Evolutionary conservation across 306 rosid genomes (phyloP).

Genomic region (peach (Prunus persica)): DNA sequence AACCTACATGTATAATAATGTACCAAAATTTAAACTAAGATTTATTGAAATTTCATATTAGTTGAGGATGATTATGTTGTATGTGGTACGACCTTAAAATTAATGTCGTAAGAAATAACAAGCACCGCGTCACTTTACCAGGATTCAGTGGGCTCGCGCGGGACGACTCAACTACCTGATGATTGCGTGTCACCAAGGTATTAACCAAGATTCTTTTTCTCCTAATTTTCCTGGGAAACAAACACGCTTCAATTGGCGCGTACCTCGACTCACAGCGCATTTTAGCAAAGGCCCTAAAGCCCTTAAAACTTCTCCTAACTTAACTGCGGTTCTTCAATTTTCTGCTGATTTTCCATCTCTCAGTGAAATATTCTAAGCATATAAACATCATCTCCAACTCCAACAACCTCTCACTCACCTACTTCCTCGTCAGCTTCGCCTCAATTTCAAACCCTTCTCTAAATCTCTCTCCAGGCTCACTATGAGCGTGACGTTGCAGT

Average conservation of each 20-base stretch:
- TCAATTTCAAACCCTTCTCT: background rate
- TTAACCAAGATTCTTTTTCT: background rate
- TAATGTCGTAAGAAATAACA: background rate
- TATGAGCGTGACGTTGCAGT: slow-evolving; percentile 54
- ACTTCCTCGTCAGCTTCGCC: slow-evolving; percentile 13
- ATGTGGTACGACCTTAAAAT: background rate
- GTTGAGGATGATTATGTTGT: no score
- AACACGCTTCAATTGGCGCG: background rate
- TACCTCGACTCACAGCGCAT: background rate
- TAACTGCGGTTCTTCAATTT: background rate
- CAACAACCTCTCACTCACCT: background rate
- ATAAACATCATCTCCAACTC: background rate
- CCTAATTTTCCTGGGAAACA: background rate
- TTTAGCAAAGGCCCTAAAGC: background rate
- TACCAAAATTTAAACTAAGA: no score
- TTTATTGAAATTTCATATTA: no score
- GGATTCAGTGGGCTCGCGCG: slow-evolving; percentile 15
- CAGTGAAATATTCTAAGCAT: background rate
- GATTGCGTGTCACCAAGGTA: slow-evolving; percentile 24
- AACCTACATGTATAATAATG: no score
- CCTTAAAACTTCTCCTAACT: background rate
- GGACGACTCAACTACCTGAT: background rate
- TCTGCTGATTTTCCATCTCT: background rate
- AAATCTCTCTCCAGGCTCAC: background rate
- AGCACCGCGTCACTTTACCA: background rate